phyloP scores from a whole-genome alignment of 2,329 filamentous ascomycete genomes.

The Dactylellina cionopaga region DNA sequence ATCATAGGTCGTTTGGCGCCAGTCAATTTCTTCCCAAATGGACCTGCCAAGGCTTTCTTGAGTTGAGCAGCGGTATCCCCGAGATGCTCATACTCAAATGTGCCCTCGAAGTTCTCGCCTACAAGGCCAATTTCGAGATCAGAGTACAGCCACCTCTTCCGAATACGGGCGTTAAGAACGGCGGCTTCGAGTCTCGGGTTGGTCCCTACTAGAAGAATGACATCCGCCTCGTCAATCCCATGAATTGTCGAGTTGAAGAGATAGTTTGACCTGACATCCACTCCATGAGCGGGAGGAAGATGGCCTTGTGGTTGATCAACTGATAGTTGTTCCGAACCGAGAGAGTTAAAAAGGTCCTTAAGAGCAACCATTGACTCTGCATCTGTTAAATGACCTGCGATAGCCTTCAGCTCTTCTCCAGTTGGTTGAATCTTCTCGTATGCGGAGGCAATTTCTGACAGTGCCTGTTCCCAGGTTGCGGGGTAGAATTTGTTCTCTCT shows the following conservation, averaged over 20 bases:
- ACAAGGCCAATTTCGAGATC: slow-evolving; percentile 92
- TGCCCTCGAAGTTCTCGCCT: slow-evolving; percentile 90
- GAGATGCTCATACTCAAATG: slow-evolving; percentile 93
- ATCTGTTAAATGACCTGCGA: slow-evolving; percentile 90
- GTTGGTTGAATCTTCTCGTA: slow-evolving; percentile 82
- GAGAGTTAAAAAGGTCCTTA: slow-evolving; percentile 96
- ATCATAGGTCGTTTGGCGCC: slow-evolving; percentile 94
- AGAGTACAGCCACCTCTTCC: slow-evolving; percentile 96
- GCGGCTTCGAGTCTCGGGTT: slow-evolving; percentile 96
- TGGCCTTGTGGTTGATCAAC: slow-evolving; percentile 88
- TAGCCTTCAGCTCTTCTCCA: slow-evolving; percentile 93
- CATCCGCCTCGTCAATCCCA: slow-evolving; percentile 92
- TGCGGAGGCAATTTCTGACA: slow-evolving; percentile 84
- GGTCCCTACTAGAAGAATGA: slow-evolving; percentile 89
- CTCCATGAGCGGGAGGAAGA: slow-evolving; percentile 85
- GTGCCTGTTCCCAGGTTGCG: slow-evolving; percentile 92
- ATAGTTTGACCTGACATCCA: slow-evolving; percentile 94
- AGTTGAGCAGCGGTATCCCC: slow-evolving; percentile 80
- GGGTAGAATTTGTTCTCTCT: slow-evolving; percentile 91
- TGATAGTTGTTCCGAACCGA: slow-evolving; percentile 94
- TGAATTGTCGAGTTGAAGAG: slow-evolving; percentile 95
- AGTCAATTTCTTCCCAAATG: slow-evolving; percentile 92
- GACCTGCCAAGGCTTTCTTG: slow-evolving; percentile 83
- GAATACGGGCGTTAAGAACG: slow-evolving; percentile 92
- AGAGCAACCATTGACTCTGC: slow-evolving; percentile 93